phyloP scores from a whole-genome alignment of 2,329 filamentous ascomycete genomes.

The Ophioceras dolichostomum region DNA sequence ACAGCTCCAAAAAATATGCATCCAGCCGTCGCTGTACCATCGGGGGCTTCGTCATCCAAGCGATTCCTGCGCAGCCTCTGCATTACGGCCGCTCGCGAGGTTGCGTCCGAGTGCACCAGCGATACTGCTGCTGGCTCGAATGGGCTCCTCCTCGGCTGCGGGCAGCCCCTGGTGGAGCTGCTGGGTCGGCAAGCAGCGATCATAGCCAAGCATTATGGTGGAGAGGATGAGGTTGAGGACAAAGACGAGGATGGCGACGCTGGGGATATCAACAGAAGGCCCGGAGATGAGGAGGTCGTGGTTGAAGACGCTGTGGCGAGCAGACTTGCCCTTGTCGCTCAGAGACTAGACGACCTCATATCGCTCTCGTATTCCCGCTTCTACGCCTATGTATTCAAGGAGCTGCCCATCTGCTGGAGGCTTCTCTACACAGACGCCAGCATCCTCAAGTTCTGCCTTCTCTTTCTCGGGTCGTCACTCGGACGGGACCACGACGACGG shows the following conservation, averaged over 20 bases:
- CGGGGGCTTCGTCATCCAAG: no score
- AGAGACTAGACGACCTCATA: constrained; percentile 42
- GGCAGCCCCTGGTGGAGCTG: constrained; percentile 9
- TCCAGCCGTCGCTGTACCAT: no score
- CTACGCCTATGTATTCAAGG: constrained; percentile 55
- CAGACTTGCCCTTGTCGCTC: constrained; percentile 19
- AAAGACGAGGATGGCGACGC: background rate
- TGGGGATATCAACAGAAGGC: background rate
- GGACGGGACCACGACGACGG: constrained; percentile 1
- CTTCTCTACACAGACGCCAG: constrained; percentile 60
- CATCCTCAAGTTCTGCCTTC: constrained; percentile 44
- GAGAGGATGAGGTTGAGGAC: background rate
- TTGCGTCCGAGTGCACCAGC: constrained; percentile 3
- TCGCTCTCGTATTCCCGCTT: constrained; percentile 52
- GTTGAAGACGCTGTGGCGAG: no score
- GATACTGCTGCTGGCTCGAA: background rate
- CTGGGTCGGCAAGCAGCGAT: constrained; percentile 10
- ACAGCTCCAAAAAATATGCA: no score
- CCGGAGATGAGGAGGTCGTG: background rate
- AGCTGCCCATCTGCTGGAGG: constrained; percentile 57
- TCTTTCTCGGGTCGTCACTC: constrained; percentile 13
- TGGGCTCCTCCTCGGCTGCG: constrained; percentile 7
- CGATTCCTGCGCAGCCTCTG: constrained; percentile 5
- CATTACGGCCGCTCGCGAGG: constrained; percentile 6
- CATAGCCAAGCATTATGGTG: constrained; percentile 4